Evolutionary conservation across 1,284 basidiomycete genomes (phyloP).

Genomic region (Puccinia novopanici): DNA sequence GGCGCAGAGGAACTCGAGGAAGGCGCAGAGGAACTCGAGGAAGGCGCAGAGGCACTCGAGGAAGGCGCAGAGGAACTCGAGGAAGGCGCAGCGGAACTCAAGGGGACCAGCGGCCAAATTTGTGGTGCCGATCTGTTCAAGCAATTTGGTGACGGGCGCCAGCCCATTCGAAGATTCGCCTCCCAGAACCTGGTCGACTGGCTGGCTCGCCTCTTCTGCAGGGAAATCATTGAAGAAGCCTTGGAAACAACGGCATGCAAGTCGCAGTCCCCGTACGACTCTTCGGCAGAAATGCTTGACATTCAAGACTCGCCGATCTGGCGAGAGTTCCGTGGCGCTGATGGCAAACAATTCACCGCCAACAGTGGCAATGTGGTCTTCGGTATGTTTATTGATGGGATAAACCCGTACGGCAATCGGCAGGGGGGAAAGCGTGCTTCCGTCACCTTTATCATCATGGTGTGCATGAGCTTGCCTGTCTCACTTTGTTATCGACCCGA

Average conservation of each 20-base stretch:
- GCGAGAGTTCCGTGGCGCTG: neutral
- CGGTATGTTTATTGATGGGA: constrained; percentile 27
- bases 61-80: too few species aligned
- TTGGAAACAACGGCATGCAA: neutral
- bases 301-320: constrained; percentile 23
- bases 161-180: neutral
- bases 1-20: too few species aligned
- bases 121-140: too few species aligned
- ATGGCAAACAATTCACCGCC: neutral
- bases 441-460: constrained; percentile 26
- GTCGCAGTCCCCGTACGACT: neutral
- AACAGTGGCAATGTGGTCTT: constrained; percentile 1
- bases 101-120: too few species aligned
- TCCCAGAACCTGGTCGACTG: constrained; percentile 8
- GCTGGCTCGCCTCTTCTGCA: constrained; percentile 19
- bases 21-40: too few species aligned
- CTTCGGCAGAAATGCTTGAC: neutral
- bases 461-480: constrained; percentile 49
- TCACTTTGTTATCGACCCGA: constrained; percentile 50
- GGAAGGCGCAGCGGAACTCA: too few species aligned
- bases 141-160: too few species aligned
- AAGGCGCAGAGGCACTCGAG: too few species aligned
- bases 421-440: constrained; percentile 2
- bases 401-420: constrained; percentile 24
- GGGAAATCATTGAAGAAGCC: neutral